Percentiles rank a stretch among this genome's conserved stretches.
Conservation (phyloP, 176 grass and related monocot genomes). For the Cocos nucifera region DNA sequence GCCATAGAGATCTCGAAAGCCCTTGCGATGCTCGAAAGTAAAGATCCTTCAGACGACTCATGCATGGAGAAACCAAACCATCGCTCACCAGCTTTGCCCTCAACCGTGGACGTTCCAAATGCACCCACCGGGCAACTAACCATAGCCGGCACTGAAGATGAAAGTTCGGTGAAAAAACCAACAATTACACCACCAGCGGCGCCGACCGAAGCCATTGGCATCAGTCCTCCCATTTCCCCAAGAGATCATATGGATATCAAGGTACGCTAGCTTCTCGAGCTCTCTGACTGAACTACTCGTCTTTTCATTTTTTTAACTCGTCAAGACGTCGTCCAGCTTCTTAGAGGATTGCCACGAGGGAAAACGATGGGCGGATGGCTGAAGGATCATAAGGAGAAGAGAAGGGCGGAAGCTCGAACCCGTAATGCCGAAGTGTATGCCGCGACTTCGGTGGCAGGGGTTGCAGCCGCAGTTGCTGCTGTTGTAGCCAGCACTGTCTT, state of each 20-base stretch:
- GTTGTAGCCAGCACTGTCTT: conserved; percentile 71
- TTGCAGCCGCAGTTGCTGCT: conserved; percentile 78
- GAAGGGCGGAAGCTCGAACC: conserved; percentile 65
- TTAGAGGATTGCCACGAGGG: conserved; percentile 24
- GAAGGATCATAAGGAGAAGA: conserved; percentile 94
- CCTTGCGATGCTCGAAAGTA: conserved; percentile 51
- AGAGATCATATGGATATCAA: conserved; percentile 51
- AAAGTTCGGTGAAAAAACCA: too few relatives aligned
- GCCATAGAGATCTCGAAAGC: conserved; percentile 84
- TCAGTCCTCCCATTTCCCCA: conserved; percentile 56
- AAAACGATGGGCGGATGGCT: conserved; percentile 79
- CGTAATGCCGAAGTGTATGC: conserved; percentile 83
- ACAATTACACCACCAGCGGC: not conserved
- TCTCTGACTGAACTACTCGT: too few relatives aligned
- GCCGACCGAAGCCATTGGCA: conserved; percentile 1
- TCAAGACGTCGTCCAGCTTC: conserved; percentile 22
- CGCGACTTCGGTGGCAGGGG: conserved; percentile 74
- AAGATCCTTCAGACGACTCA: conserved; percentile 8
- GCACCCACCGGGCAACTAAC: too few relatives aligned
- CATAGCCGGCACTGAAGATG: too few relatives aligned
- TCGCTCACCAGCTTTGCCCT: conserved; percentile 4
- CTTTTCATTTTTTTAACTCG: not conserved
- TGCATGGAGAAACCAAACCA: not conserved
- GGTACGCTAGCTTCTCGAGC: conserved; percentile 3
- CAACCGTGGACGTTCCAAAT: too few relatives aligned